Evolutionary conservation across 179 eudicot genomes (phyloP).

Genomic region (Gypsophila paniculata): DNA sequence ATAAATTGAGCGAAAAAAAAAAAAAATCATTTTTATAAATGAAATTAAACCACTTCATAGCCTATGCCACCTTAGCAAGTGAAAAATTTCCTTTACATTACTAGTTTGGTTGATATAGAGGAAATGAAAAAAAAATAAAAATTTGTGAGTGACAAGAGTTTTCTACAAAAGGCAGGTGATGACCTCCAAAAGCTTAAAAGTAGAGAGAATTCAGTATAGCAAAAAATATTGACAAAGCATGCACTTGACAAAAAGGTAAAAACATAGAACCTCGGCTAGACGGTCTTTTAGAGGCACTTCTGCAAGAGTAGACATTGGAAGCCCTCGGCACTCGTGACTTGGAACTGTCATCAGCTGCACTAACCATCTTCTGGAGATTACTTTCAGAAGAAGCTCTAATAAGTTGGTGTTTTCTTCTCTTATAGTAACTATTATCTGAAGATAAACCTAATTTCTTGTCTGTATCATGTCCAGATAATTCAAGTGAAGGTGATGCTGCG

Average conservation of each 20-base stretch:
- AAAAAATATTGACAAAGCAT: not conserved
- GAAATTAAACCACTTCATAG: too few relatives aligned
- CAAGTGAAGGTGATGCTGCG: constrained; percentile 44
- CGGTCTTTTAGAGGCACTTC: constrained; percentile 38
- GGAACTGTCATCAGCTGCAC: constrained; percentile 22
- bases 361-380: constrained; percentile 32
- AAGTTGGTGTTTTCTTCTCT: constrained; percentile 74
- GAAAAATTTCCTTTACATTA: too few relatives aligned
- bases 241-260: not conserved
- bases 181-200: not conserved
- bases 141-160: not conserved
- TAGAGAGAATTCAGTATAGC: not conserved
- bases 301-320: constrained; percentile 28
- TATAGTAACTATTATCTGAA: constrained; percentile 59
- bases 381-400: constrained; percentile 61
- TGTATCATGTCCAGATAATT: constrained; percentile 32
- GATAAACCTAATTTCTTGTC: constrained; percentile 33
- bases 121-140: too few relatives aligned
- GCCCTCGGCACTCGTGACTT: constrained; percentile 30
- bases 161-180: not conserved
- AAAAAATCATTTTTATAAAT: not conserved
- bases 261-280: constrained; percentile 43
- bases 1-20: too few relatives aligned
- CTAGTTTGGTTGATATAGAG: too few relatives aligned
- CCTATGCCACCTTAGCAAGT: not conserved